These are phyloP conservation scores for Coix lacrymajobi DNA, from an alignment of 176 grass and related monocot species.

Conservation along the genomic window DNA sequence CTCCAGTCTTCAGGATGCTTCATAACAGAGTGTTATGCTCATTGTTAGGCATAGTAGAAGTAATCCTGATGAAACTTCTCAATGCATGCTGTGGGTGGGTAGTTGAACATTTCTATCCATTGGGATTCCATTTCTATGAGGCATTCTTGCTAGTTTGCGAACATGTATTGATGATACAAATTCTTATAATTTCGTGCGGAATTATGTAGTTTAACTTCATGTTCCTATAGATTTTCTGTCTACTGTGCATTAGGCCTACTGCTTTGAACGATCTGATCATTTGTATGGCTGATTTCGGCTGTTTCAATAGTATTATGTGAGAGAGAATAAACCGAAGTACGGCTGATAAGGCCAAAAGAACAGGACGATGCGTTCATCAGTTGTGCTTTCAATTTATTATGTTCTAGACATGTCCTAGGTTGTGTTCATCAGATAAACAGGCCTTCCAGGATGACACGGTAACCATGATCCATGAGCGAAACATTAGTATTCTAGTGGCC, in stretches of 20 bases:
- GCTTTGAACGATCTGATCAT: too few relatives aligned
- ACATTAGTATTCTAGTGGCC: neutral
- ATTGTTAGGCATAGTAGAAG: neutral
- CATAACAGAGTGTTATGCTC: neutral
- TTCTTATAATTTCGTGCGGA: neutral
- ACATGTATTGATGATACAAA: neutral
- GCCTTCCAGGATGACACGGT: neutral
- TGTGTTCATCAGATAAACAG: neutral
- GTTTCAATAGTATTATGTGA: too few relatives aligned
- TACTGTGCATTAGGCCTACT: neutral
- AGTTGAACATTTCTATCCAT: neutral
- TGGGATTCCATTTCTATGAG: neutral
- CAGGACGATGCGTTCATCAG: too few relatives aligned
- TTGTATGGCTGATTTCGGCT: too few relatives aligned
- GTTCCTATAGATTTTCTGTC: neutral
- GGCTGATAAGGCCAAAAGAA: too few relatives aligned
- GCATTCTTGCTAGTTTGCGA: neutral
- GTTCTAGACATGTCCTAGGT: neutral
- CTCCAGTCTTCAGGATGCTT: neutral
- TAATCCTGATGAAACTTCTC: conserved; percentile 2
- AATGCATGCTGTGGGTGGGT: neutral
- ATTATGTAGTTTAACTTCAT: neutral
- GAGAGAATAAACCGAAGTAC: too few relatives aligned
- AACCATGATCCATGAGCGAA: neutral
- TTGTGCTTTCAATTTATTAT: neutral